phyloP scores from a whole-genome alignment of 2,329 filamentous ascomycete genomes.

The Colletotrichum sp. region DNA sequence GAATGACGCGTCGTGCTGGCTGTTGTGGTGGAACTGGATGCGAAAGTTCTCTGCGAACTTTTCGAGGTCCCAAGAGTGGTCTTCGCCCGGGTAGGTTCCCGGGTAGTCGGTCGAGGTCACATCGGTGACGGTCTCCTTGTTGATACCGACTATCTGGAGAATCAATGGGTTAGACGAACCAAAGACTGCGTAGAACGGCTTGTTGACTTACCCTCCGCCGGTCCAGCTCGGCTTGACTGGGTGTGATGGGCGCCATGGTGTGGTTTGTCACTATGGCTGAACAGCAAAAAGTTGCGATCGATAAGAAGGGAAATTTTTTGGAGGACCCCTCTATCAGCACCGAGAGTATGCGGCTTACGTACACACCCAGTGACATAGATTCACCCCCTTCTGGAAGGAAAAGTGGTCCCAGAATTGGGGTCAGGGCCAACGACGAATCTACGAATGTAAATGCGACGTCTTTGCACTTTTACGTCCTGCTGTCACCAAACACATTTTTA shows the following conservation, averaged over 20 bases:
- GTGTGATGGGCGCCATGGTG: slow-evolving; percentile 49
- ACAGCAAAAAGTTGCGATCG: slow-evolving; percentile 17
- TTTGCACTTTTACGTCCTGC: background rate
- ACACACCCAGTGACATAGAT: background rate
- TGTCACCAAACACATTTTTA: background rate
- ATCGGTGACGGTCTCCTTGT: slow-evolving; percentile 88
- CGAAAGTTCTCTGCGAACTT: slow-evolving; percentile 74
- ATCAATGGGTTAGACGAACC: background rate
- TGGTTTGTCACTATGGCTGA: slow-evolving; percentile 10
- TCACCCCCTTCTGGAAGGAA: background rate
- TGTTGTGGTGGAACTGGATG: slow-evolving; percentile 85
- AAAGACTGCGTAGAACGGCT: slow-evolving; percentile 18
- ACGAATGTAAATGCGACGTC: background rate
- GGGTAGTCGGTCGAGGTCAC: slow-evolving; percentile 92
- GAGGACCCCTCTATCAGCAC: slow-evolving; percentile 22
- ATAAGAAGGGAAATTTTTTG: slow-evolving; percentile 22
- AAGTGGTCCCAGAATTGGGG: background rate
- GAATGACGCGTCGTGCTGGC: slow-evolving; percentile 79
- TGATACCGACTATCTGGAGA: slow-evolving; percentile 79
- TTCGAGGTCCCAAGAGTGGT: slow-evolving; percentile 78
- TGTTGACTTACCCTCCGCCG: slow-evolving; percentile 59
- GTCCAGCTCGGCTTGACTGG: slow-evolving; percentile 62
- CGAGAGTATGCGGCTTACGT: slow-evolving; percentile 14
- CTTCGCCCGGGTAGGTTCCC: slow-evolving; percentile 87
- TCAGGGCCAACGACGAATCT: background rate